Percentiles rank a stretch among this genome's conserved stretches.
phyloP scores from a whole-genome alignment of 768 basidiomycete species.

The Psilocybe subaeruginosa region DNA sequence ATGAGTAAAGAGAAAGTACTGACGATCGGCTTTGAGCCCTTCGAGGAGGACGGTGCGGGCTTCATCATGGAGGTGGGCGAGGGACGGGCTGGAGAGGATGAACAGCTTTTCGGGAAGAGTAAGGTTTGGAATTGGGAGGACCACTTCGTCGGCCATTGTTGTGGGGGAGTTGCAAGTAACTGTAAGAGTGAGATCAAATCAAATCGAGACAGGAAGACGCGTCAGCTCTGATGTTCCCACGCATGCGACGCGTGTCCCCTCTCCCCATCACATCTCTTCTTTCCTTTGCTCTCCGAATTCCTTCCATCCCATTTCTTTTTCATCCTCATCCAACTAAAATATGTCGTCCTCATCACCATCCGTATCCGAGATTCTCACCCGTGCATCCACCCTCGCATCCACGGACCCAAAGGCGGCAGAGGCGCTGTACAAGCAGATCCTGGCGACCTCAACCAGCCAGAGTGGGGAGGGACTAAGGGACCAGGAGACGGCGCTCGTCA shows the following conservation, averaged over 20 bases:
- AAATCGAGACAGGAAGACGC: constrained; percentile 25
- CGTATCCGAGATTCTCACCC: too few relatives aligned
- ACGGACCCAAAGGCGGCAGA: too few relatives aligned
- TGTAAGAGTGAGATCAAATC: too few relatives aligned
- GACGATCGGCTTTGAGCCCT: constrained; percentile 81
- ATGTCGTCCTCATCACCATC: too few relatives aligned
- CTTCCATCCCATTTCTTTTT: constrained; percentile 22
- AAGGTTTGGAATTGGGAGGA: constrained; percentile 88
- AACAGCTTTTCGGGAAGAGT: constrained; percentile 80
- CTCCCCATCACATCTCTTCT: not conserved
- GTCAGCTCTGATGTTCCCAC: constrained; percentile 38
- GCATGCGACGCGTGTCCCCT: constrained; percentile 34
- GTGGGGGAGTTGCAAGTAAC: too few relatives aligned
- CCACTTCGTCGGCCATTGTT: constrained; percentile 80
- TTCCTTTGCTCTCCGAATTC: constrained; percentile 15
- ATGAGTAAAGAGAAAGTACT: constrained; percentile 30
- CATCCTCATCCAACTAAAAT: too few relatives aligned
- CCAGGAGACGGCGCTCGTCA: too few relatives aligned
- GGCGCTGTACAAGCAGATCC: too few relatives aligned
- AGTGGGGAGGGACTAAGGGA: too few relatives aligned
- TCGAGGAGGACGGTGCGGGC: constrained; percentile 68
- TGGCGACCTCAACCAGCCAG: too few relatives aligned
- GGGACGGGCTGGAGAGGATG: constrained; percentile 62
- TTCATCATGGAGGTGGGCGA: constrained; percentile 66
- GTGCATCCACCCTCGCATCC: too few relatives aligned